Percentiles rank a stretch among this genome's conserved stretches.
phyloP scores from a whole-genome alignment of 2,329 filamentous ascomycete species.

The Trichoderma sp. region DNA sequence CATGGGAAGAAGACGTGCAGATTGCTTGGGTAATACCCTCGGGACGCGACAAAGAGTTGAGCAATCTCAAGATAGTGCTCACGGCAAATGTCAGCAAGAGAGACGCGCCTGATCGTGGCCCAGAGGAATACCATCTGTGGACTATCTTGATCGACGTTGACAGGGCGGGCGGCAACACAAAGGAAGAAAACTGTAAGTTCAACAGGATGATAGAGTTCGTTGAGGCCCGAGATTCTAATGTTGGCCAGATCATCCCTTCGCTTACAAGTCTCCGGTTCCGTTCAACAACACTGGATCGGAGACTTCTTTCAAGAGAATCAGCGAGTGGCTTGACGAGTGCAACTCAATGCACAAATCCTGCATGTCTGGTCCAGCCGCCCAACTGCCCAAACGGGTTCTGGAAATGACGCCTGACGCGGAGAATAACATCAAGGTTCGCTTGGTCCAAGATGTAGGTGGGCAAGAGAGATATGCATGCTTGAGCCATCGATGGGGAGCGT shows the following conservation, averaged over 20 bases:
- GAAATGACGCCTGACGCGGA: not conserved
- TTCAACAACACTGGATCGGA: constrained; percentile 11
- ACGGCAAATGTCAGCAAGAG: constrained; percentile 4
- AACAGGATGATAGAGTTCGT: not conserved
- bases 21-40: constrained; percentile 5
- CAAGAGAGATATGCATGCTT: constrained; percentile 27
- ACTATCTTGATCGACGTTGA: constrained; percentile 15
- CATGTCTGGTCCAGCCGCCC: not conserved
- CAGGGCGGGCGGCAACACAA: not conserved
- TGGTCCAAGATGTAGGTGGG: constrained; percentile 18
- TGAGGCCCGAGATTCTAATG: not conserved
- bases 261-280: not conserved
- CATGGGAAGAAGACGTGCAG: not conserved
- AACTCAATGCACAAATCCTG: constrained; percentile 4
- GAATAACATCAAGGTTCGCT: constrained; percentile 9
- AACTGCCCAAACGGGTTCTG: constrained; percentile 18
- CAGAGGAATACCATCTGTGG: constrained; percentile 2
- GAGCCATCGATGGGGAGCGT: constrained; percentile 27
- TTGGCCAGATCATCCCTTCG: constrained; percentile 4
- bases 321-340: constrained; percentile 15
- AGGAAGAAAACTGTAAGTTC: not conserved
- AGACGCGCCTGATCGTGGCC: not conserved
- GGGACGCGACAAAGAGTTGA: not conserved
- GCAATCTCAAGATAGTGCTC: constrained; percentile 4
- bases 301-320: constrained; percentile 6